Percentiles rank a stretch among this genome's conserved stretches.
Evolutionary conservation across 225 moss, liverwort and hornwort genomes (phyloP).

Genomic region (Takakia lepidozioides): DNA sequence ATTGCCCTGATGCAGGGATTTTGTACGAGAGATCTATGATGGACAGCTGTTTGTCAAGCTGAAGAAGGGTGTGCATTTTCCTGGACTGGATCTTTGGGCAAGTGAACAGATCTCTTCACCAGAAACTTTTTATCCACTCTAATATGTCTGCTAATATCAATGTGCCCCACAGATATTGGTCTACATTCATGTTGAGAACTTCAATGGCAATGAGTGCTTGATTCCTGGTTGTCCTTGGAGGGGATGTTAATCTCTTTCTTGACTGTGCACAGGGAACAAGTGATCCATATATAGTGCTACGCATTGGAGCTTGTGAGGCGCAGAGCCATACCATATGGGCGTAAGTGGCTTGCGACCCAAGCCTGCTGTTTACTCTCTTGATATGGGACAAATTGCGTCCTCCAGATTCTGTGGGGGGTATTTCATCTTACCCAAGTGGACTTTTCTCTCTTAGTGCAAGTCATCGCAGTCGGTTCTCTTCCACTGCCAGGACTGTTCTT

Average conservation of each 20-base stretch:
- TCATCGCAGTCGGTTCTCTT: too few species aligned
- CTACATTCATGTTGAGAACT: too few species aligned
- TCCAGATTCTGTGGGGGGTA: slow-evolving; percentile 2
- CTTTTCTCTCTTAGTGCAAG: background rate
- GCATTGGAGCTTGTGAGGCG: slow-evolving; percentile 53
- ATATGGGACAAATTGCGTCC: background rate
- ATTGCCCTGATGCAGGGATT: slow-evolving; percentile 29
- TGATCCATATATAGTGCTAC: slow-evolving; percentile 71
- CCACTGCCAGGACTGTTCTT: too few species aligned
- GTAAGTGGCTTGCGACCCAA: slow-evolving; percentile 34
- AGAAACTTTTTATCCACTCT: too few species aligned
- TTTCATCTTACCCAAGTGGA: slow-evolving; percentile 2
- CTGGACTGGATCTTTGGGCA: slow-evolving; percentile 87
- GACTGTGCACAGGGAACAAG: slow-evolving; percentile 67
- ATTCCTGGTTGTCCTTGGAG: too few species aligned
- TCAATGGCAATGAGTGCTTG: too few species aligned
- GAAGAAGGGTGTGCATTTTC: slow-evolving; percentile 58
- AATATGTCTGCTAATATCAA: too few species aligned
- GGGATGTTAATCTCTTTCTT: slow-evolving; percentile 1
- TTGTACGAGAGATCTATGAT: slow-evolving; percentile 55
- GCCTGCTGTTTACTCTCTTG: slow-evolving; percentile 1
- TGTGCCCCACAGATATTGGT: too few species aligned
- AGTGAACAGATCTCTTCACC: too few species aligned
- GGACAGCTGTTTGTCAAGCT: slow-evolving; percentile 63
- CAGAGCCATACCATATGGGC: slow-evolving; percentile 65